A percentile compares a stretch with the other conserved stretches of the same genome.
These are phyloP conservation scores for Leccinellum rugosiceps DNA, from an alignment of 768 basidiomycete genomes.

Conservation along the genomic window DNA sequence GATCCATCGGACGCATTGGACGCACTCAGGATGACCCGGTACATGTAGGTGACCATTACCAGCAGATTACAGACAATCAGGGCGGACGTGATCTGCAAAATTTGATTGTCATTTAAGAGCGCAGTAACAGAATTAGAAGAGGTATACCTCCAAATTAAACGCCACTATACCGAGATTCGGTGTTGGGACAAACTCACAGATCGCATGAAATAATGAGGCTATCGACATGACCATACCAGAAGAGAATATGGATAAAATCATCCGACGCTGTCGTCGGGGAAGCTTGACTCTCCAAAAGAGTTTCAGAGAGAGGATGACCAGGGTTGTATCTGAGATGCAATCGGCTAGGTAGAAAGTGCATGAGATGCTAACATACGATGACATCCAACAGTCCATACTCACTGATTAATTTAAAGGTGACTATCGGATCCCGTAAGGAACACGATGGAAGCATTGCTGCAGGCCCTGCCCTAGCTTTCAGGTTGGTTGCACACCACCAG, in stretches of 20 bases:
- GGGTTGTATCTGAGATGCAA: too few species aligned
- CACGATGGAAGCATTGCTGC: neutral
- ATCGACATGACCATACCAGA: conserved; percentile 5
- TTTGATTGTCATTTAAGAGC: neutral
- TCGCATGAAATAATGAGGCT: neutral
- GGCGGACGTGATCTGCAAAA: neutral
- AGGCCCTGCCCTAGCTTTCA: neutral
- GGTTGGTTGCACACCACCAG: neutral
- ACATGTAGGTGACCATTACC: conserved; percentile 11
- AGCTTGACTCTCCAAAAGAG: conserved; percentile 16
- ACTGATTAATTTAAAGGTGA: neutral
- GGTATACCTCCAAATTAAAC: neutral
- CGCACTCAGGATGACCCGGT: conserved; percentile 2
- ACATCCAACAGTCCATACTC: neutral
- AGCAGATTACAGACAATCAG: conserved; percentile 15
- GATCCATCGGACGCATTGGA: neutral
- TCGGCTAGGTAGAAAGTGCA: neutral
- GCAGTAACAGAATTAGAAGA: neutral
- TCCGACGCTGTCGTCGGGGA: conserved; percentile 12
- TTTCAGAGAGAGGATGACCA: too few species aligned
- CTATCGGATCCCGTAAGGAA: neutral
- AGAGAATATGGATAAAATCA: conserved; percentile 16
- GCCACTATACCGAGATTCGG: neutral
- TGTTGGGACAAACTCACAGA: neutral
- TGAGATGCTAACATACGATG: neutral